A percentile compares a stretch with the other conserved stretches of the same genome.
phyloP scores from a whole-genome alignment of 257 asterid genomes.

The Nicotiana paniculata region DNA sequence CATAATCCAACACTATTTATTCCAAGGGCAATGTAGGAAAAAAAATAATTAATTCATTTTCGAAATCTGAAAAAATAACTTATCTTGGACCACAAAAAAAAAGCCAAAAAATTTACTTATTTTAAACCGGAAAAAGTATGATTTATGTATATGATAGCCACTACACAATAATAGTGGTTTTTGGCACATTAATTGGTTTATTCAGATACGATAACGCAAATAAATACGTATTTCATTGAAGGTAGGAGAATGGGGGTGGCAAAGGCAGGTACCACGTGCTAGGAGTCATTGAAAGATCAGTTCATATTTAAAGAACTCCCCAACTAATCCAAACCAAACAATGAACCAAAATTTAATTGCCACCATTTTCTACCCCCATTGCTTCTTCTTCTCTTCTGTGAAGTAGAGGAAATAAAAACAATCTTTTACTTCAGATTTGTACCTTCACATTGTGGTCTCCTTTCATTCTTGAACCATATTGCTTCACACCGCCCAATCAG shows the following conservation, averaged over 20 bases:
- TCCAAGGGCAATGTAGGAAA: too few species aligned
- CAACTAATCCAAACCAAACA: conserved; percentile 12
- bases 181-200: too few species aligned
- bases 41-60: too few species aligned
- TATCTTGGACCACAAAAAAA: too few species aligned
- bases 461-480: not conserved
- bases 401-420: not conserved
- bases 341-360: not conserved
- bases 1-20: too few species aligned
- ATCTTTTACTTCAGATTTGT: not conserved
- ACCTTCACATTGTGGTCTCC: not conserved
- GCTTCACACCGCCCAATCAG: not conserved
- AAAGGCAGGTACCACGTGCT: not conserved
- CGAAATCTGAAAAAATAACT: too few species aligned
- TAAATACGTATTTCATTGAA: not conserved
- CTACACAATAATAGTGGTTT: too few species aligned
- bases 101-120: too few species aligned
- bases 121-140: too few species aligned
- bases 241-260: not conserved
- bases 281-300: not conserved
- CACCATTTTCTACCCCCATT: not conserved
- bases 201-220: too few species aligned
- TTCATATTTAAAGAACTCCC: not conserved
- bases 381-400: not conserved
- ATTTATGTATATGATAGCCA: too few species aligned